phyloP scores from a whole-genome alignment of 164 flowering plant species.

The Echeveria elegans region DNA sequence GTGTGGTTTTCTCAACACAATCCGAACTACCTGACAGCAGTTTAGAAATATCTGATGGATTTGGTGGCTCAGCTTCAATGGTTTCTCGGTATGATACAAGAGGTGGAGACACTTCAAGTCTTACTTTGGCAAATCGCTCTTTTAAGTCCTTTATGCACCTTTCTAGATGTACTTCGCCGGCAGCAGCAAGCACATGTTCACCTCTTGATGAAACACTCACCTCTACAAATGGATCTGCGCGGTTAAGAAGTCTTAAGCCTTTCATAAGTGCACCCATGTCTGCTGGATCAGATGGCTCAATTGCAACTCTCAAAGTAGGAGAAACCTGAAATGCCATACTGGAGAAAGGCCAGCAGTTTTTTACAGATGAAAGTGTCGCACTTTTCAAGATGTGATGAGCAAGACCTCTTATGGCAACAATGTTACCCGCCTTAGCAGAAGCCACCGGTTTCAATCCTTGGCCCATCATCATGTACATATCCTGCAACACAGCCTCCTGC shows the following conservation, averaged over 20 bases:
- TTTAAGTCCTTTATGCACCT: constrained; percentile 84
- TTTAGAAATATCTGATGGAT: constrained; percentile 45
- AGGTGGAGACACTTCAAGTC: constrained; percentile 77
- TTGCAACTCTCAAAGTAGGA: constrained; percentile 74
- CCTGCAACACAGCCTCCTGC: constrained; percentile 68
- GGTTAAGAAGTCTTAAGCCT: constrained; percentile 72
- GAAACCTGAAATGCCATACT: constrained; percentile 86
- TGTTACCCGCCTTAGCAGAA: constrained; percentile 67
- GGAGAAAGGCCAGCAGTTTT: constrained; percentile 90
- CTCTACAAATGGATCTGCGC: constrained; percentile 95
- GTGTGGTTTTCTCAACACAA: constrained; percentile 57
- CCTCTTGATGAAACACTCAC: constrained; percentile 82
- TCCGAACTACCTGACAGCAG: constrained; percentile 31
- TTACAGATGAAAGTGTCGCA: constrained; percentile 83
- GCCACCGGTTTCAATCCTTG: constrained; percentile 71
- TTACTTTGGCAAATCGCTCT: constrained; percentile 83
- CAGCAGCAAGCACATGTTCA: constrained; percentile 91
- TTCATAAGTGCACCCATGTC: constrained; percentile 72
- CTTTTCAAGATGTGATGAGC: constrained; percentile 76
- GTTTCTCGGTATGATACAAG: constrained; percentile 88
- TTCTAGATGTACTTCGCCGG: constrained; percentile 92
- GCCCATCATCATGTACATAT: constrained; percentile 90
- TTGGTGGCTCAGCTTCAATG: constrained; percentile 54
- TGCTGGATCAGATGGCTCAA: constrained; percentile 82
- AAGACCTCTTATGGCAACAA: constrained; percentile 83